Percentiles rank a stretch among this genome's conserved stretches.
Conservation (phyloP, 352 stramenopile species). For the Aphanomyces invadans region DNA sequence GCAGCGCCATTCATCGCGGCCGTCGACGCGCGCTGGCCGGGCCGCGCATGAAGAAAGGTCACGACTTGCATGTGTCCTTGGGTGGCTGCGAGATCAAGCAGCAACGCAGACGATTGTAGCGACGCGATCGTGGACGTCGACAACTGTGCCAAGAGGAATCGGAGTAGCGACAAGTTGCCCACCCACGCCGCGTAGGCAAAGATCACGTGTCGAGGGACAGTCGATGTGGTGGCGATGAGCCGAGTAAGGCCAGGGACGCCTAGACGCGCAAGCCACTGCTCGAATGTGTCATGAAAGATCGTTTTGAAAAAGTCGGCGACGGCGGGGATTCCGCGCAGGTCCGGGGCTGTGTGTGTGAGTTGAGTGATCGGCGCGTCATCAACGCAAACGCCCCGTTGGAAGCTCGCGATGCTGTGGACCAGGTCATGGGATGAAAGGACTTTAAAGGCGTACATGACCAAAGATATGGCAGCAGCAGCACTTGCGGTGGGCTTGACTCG, state of each 20-base stretch:
- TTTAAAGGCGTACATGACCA: not conserved
- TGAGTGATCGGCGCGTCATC: not conserved
- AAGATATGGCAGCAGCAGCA: too few relatives aligned
- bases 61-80: slow-evolving; percentile 1
- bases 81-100: not conserved
- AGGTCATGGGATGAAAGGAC: slow-evolving; percentile 1
- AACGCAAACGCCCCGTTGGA: not conserved
- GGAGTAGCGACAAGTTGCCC: not conserved
- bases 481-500: too few relatives aligned
- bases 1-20: slow-evolving; percentile 19
- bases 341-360: not conserved
- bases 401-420: not conserved
- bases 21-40: not conserved
- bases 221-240: not conserved
- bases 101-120: not conserved
- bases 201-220: not conserved
- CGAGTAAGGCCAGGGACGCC: not conserved
- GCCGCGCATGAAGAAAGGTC: not conserved
- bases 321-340: not conserved
- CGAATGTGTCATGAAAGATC: not conserved
- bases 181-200: not conserved
- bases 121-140: not conserved
- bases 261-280: not conserved
- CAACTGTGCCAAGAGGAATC: not conserved
- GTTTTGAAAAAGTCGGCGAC: not conserved